phyloP scores from a whole-genome alignment of 441 rosid species.

The Erodium chrysanthum region DNA sequence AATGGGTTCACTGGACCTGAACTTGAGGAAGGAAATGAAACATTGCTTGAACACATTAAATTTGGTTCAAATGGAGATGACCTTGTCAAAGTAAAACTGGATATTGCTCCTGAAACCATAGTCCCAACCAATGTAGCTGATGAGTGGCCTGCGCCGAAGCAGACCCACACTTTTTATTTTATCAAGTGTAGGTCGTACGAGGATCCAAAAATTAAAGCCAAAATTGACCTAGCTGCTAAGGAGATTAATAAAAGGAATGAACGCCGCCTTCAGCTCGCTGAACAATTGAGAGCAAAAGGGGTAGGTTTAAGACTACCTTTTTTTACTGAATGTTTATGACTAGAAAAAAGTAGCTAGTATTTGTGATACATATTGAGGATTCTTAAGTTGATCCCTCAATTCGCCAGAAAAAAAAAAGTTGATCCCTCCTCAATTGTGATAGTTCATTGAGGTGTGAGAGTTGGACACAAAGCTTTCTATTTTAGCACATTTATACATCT shows the following conservation, averaged over 20 bases:
- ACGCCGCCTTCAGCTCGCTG: slow-evolving; percentile 34
- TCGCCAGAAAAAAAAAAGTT: too few species aligned
- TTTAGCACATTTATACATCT: not conserved
- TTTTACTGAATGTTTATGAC: too few species aligned
- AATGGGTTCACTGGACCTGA: slow-evolving; percentile 28
- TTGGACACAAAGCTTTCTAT: too few species aligned
- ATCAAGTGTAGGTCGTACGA: slow-evolving; percentile 41
- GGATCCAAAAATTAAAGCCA: slow-evolving; percentile 58
- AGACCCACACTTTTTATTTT: slow-evolving; percentile 49
- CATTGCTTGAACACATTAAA: slow-evolving; percentile 29
- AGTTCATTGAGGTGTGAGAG: too few species aligned
- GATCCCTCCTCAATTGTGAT: not conserved
- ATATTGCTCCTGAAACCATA: slow-evolving; percentile 26
- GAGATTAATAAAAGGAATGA: slow-evolving; percentile 47
- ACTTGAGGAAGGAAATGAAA: slow-evolving; percentile 34
- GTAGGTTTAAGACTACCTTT: slow-evolving; percentile 30
- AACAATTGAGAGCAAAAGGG: slow-evolving; percentile 45
- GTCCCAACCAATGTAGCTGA: slow-evolving; percentile 42
- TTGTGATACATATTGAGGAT: too few species aligned
- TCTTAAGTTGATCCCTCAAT: too few species aligned
- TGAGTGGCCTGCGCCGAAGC: slow-evolving; percentile 56
- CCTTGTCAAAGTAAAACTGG: slow-evolving; percentile 27
- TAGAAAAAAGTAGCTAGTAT: too few species aligned
- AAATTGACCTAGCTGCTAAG: slow-evolving; percentile 54
- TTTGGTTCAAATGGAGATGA: slow-evolving; percentile 43